phyloP scores from a whole-genome alignment of 2,329 filamentous ascomycete species.

The Botrytis medusae region DNA sequence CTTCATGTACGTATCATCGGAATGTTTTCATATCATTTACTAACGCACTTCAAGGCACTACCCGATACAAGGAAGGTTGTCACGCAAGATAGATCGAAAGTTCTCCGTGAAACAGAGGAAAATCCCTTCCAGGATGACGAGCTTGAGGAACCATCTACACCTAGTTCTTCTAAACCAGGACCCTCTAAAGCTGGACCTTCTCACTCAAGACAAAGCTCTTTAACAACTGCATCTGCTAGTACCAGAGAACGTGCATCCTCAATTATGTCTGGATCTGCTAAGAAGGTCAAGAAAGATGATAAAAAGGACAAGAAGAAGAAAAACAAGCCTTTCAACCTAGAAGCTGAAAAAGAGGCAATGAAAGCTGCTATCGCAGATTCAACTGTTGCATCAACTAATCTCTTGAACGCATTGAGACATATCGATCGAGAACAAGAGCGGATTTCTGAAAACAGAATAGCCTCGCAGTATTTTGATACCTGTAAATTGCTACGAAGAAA shows the following conservation, averaged over 20 bases:
- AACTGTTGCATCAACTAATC: slow-evolving; percentile 85
- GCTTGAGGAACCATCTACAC: slow-evolving; percentile 48
- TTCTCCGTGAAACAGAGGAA: slow-evolving; percentile 75
- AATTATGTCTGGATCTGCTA: slow-evolving; percentile 31
- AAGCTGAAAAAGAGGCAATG: slow-evolving; percentile 84
- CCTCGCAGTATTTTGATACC: slow-evolving; percentile 74
- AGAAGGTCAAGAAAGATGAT: slow-evolving; percentile 43
- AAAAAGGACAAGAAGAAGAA: slow-evolving; percentile 53
- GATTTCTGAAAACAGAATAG: slow-evolving; percentile 79
- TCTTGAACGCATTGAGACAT: slow-evolving; percentile 81
- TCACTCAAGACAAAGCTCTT: slow-evolving; percentile 28
- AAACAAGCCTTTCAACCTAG: slow-evolving; percentile 73
- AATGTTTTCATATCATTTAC: slow-evolving; percentile 17
- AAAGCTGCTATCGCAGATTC: slow-evolving; percentile 86
- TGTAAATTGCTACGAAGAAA: slow-evolving; percentile 85
- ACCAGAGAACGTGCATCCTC: slow-evolving; percentile 28
- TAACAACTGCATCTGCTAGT: slow-evolving; percentile 22
- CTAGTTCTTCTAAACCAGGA: slow-evolving; percentile 13
- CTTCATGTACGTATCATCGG: slow-evolving; percentile 55
- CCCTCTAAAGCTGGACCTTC: slow-evolving; percentile 23
- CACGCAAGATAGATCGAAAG: slow-evolving; percentile 77
- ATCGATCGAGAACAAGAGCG: slow-evolving; percentile 88
- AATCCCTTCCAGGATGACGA: slow-evolving; percentile 69
- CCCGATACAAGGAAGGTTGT: slow-evolving; percentile 68
- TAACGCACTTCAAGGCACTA: slow-evolving; percentile 49